Percentiles rank a stretch among this genome's conserved stretches.
phyloP scores from a whole-genome alignment of 345 rosid genomes.

The Cardamine occulta region DNA sequence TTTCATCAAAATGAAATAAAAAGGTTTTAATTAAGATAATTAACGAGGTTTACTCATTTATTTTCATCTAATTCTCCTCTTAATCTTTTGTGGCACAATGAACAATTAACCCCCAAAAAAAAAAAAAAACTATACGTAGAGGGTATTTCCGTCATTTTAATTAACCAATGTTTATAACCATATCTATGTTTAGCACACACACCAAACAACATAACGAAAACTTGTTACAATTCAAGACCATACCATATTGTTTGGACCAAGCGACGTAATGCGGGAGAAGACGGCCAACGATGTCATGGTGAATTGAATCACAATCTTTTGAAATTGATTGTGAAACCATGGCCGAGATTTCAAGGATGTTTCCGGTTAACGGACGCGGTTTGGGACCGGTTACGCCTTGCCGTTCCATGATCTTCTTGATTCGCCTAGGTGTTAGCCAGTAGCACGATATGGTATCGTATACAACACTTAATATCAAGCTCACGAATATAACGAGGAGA shows the following conservation, averaged over 20 bases:
- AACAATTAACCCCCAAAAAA: not conserved
- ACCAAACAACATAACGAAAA: not conserved
- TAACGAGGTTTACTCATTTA: not conserved
- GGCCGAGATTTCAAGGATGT: conserved; percentile 68
- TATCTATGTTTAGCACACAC: conserved; percentile 12
- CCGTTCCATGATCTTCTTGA: conserved; percentile 69
- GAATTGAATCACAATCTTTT: conserved; percentile 60
- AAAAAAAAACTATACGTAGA: not conserved
- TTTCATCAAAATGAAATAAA: not conserved
- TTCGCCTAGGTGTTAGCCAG: conserved; percentile 77
- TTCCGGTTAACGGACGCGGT: conserved; percentile 76
- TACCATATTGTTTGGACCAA: conserved; percentile 87
- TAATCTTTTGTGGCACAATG: not conserved
- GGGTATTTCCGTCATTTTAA: conserved; percentile 1
- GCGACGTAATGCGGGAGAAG: conserved; percentile 83
- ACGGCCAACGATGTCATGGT: conserved; percentile 79
- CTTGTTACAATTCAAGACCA: conserved; percentile 9
- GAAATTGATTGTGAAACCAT: conserved; percentile 67
- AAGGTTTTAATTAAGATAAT: not conserved
- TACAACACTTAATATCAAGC: conserved; percentile 47
- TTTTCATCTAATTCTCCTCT: not conserved
- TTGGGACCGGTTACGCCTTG: conserved; percentile 95
- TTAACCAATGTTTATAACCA: not conserved
- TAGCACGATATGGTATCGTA: conserved; percentile 68
- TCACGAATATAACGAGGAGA: conserved; percentile 45